Base-by-base conservation (phyloP, 257 asterid genomes). In the Gentiana straminea region DNA sequence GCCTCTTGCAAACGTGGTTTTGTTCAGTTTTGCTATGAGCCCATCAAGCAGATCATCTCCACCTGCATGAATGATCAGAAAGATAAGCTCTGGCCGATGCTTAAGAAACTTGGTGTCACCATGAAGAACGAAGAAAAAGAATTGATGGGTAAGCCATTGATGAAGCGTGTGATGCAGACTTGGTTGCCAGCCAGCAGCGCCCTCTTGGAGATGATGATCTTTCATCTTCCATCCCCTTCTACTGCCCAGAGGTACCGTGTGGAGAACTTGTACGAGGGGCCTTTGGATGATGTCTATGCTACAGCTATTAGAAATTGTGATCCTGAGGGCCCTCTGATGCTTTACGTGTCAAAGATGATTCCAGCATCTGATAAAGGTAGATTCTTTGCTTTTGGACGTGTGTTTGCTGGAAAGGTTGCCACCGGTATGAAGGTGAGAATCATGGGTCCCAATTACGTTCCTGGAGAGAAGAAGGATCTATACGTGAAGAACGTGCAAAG, bases 111-210 rank as follows among this genome's bases (percentile, higher is more conserved):
- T 24, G 70, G 70, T n/a, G 73, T 69, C 35, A 58, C 73, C 32
- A 74, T 74, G 79, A 74, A 74, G 61, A 35, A 68, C 8, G 79
- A 74, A 0, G 79, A 74, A 49, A 73, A 74, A 57, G 79, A 74
- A 1, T 56, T 74, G 60, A 70, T 66, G 73, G 76, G 73, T 0
- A 74, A 74, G 70, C 63, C 73, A 7, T 55, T 73, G 51, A 73
- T 73, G 79, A 73, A 73, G 45, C 79, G 79, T 61, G 79, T 73
- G 32, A 73, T 74, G 79, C 79, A 74, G 72, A 74, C 73, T 35
- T 74, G 79, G 79, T 74, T 75, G 52, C 80, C 80, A 0, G 77
- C 80, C 7, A 65, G 74, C 53, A 62, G 3, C 49, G 80, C 80
- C 39, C 67, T 75, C 2, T 65, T 75, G 1, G 80, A 75, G 58